Base-by-base conservation (phyloP, 495 filamentous ascomycete genomes). In the Trichodelitschia bisporula region DNA sequence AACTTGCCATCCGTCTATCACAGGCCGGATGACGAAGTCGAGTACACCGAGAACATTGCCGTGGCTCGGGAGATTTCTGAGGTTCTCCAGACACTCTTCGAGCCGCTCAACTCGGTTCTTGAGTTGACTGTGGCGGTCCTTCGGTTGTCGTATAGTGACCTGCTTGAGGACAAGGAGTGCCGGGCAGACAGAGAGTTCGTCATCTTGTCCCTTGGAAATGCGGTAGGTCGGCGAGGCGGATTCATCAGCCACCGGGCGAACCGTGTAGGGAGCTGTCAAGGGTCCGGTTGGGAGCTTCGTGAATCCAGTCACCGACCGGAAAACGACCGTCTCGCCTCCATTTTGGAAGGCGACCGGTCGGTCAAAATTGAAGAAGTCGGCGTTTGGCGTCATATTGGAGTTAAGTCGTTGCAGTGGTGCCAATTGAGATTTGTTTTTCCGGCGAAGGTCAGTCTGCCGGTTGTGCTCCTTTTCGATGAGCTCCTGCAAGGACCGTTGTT, bases 381-480 rank as follows among this genome's bases (percentile, higher is more conserved):
- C 6, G n/a, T 6, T 24, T 6, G 21, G 21, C 6, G 21, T n/a
- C 6, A 24, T 6, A 24, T n/a, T n/a, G n/a, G n/a, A 24, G 21
- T n/a, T n/a, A 24, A 6, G n/a, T n/a, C 21, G n/a, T n/a, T 24
- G 6, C 6, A 24, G 21, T 6, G n/a, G n/a, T 24, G 6, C 21
- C 21, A 6, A 24, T 6, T 24, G 21, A 24, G 21, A 24, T 41
- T 20, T 33, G 29, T 29, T 37, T 45, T 12, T 26, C 36, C 33
- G 36, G 32, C 15, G 26, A 29, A 33, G 4, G 13, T 53, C 60
- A 35, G 62, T 60, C 32, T 70, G 66, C 19, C 73, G 59, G 21
- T 56, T 66, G 24, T 79, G 52, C 36, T 82, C 77, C 38, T 91
- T 69, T 31, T 79, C 62, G 17, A 90, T 54, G 57, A 83, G 64